Evolutionary conservation across 768 basidiomycete species (phyloP), one percentile per base, ranked within the genome.

Genomic region (Tulasnella sp.): DNA sequence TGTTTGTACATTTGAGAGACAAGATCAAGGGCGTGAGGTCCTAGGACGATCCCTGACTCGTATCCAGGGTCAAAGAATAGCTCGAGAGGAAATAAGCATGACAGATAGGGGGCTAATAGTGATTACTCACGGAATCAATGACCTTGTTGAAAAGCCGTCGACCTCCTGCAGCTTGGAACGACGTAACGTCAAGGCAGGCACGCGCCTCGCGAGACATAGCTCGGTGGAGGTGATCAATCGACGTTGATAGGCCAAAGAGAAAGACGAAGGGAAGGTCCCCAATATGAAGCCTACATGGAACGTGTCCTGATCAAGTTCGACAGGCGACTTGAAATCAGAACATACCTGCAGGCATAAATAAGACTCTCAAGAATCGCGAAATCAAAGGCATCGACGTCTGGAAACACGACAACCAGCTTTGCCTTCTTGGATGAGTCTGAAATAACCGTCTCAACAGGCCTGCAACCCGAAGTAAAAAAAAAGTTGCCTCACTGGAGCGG

Each of bases 341-440:
- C 34, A 19, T 15, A 40, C 51, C 51, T 53, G 52, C 52, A 54
- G 5, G 42, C 42, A 39, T 54, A 54, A 9, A 54, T 23, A 6
- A 54, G 36, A 27, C 31, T 40, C 21, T 54, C 52, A 27, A 54
- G n/a, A 1, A 54, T 23, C 4, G 37, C 12, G 14, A 25, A 17
- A 40, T 54, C 37, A n/a, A 54, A 39, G 12, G 36, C 52, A 9
- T 54, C 52, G 6, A 54, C 34, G 52, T 54, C 39, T 15, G 52
- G 39, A 39, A 54, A 27, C 3, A 29, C 39, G 6, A 40, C 52
- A 15, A 54, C 52, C 21, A 54, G 52, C 39, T 54, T n/a, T n/a
- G n/a, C n/a, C n/a, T n/a, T n/a, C n/a, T n/a, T 54, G 1, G 52
- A 31, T 37, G 52, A 31, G 7, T 7, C 37, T 40, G 37, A 40